These are phyloP conservation scores for Rhododendron ferrugineum DNA, from an alignment of 148 eudicot species.

Conservation along the genomic window DNA sequence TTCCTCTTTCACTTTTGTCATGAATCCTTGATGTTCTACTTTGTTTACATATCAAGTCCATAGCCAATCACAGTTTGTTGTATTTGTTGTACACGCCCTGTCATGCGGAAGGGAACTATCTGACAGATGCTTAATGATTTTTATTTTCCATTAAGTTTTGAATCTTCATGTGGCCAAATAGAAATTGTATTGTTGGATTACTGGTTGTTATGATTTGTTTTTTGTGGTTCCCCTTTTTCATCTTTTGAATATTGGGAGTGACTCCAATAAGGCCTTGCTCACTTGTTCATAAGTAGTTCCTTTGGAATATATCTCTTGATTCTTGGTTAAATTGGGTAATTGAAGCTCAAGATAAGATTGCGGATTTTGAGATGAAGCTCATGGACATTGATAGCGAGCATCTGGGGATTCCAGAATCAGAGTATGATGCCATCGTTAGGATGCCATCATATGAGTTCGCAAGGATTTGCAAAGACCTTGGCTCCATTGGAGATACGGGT, in stretches of 20 bases:
- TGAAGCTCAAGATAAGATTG: conserved; percentile 65
- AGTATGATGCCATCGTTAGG: conserved; percentile 57
- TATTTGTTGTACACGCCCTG: not conserved
- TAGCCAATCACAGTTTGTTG: not conserved
- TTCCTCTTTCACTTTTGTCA: not conserved
- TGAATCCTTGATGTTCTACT: not conserved
- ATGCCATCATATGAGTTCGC: conserved; percentile 62
- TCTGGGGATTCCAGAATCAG: conserved; percentile 64
- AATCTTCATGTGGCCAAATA: not conserved
- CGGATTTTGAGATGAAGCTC: conserved; percentile 70
- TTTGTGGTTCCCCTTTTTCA: not conserved
- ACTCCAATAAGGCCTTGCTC: not conserved
- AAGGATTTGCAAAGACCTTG: conserved; percentile 44
- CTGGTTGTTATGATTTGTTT: not conserved
- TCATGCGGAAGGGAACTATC: not conserved
- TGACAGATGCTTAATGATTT: not conserved
- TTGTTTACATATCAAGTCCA: not conserved
- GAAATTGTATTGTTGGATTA: not conserved
- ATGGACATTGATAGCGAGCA: conserved; percentile 78
- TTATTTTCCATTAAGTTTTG: not conserved
- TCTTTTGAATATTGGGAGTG: not conserved
- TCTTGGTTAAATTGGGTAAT: conserved; percentile 6
- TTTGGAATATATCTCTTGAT: not conserved
- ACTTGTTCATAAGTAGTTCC: not conserved
- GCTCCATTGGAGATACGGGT: conserved; percentile 68